These are phyloP conservation scores for Neoconidiobolus thromboides DNA, from an alignment of 371 early-diverging fungal species.

Conservation along the genomic window DNA sequence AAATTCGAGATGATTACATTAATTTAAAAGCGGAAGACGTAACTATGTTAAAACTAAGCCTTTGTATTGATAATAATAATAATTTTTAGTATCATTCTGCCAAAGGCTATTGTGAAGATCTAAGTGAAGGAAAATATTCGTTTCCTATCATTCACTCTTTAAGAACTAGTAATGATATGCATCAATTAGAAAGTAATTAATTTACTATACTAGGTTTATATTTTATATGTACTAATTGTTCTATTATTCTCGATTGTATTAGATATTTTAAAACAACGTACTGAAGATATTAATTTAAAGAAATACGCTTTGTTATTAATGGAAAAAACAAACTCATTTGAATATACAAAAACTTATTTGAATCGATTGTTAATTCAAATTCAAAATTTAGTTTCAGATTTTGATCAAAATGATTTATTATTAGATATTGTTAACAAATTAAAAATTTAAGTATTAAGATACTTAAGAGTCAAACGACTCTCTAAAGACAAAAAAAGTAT, in stretches of 20 bases:
- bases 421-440: neutral
- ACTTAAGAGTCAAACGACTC: too few species aligned
- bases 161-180: slow-evolving; percentile 30
- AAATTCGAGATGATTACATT: slow-evolving; percentile 90
- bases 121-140: slow-evolving; percentile 95
- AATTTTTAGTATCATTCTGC: slow-evolving; percentile 42
- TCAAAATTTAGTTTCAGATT: neutral
- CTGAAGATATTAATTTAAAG: slow-evolving; percentile 63
- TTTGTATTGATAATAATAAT: neutral
- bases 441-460: neutral
- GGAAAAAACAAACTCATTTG: slow-evolving; percentile 13
- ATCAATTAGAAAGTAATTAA: slow-evolving; percentile 38
- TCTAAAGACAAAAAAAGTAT: too few species aligned
- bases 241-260: too few species aligned
- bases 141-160: slow-evolving; percentile 85
- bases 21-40: slow-evolving; percentile 69
- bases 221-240: too few species aligned
- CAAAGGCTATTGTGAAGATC: slow-evolving; percentile 94
- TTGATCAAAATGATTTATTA: neutral
- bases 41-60: slow-evolving; percentile 5
- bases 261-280: slow-evolving; percentile 74
- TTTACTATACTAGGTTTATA: too few species aligned
- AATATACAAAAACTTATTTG: neutral
- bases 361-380: neutral
- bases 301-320: slow-evolving; percentile 64